Evolutionary conservation across 2,329 filamentous ascomycete genomes (phyloP).

Genomic region (Diaporthe ampelina): DNA sequence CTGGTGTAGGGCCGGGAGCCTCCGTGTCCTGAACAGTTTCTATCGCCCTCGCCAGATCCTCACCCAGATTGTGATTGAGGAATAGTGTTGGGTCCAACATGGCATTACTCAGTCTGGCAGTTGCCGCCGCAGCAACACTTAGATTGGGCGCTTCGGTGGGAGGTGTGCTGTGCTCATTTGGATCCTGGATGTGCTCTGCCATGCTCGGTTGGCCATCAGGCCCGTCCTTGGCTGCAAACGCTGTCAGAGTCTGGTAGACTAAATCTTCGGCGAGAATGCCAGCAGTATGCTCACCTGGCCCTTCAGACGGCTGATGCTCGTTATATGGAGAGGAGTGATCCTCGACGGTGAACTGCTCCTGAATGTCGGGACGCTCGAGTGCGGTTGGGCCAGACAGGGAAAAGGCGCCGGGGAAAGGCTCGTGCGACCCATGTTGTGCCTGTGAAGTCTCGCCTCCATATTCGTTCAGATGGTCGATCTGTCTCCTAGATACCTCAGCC

Average conservation of each 20-base stretch:
- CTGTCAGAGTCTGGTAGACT: not conserved
- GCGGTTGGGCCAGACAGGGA: slow-evolving; percentile 21
- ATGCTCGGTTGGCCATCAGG: slow-evolving; percentile 54
- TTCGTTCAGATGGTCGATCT: slow-evolving; percentile 77
- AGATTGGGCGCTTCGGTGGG: slow-evolving; percentile 63
- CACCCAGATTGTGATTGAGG: slow-evolving; percentile 51
- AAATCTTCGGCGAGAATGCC: not conserved
- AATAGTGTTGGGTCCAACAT: slow-evolving; percentile 63
- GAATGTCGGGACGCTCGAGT: slow-evolving; percentile 63
- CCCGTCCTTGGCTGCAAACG: slow-evolving; percentile 35
- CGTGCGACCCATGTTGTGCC: slow-evolving; percentile 56
- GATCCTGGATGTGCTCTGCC: slow-evolving; percentile 66
- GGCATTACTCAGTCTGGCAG: slow-evolving; percentile 67
- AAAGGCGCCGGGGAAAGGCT: slow-evolving; percentile 29
- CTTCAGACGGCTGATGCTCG: slow-evolving; percentile 50
- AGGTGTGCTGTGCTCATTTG: slow-evolving; percentile 54
- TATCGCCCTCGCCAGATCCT: slow-evolving; percentile 37
- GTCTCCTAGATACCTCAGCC: slow-evolving; percentile 84
- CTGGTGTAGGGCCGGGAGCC: slow-evolving; percentile 39
- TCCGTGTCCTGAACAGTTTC: slow-evolving; percentile 43
- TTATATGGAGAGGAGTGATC: slow-evolving; percentile 68
- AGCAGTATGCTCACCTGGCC: slow-evolving; percentile 52
- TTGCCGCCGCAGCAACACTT: slow-evolving; percentile 69
- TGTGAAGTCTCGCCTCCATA: slow-evolving; percentile 64
- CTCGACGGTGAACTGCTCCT: slow-evolving; percentile 72